These are phyloP conservation scores for Tolypocladium amazonense DNA, from an alignment of 2,329 filamentous ascomycete genomes.

Conservation along the genomic window DNA sequence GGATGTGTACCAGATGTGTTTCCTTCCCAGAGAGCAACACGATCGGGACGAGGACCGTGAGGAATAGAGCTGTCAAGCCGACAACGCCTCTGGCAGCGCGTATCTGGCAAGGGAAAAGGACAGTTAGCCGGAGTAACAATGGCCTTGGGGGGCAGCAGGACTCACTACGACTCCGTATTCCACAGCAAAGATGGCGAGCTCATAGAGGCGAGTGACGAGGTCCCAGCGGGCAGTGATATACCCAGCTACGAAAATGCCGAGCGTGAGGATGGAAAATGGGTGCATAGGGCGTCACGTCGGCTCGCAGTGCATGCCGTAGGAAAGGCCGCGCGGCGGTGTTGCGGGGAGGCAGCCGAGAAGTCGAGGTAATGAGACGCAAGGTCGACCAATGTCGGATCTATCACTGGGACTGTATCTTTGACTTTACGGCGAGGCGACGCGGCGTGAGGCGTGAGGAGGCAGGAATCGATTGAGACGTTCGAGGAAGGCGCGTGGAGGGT, in stretches of 20 bases:
- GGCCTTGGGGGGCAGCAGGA: slow-evolving; percentile 7
- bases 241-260: slow-evolving; percentile 97
- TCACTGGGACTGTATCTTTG: background rate
- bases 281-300: slow-evolving; percentile 62
- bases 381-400: background rate
- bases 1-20: slow-evolving; percentile 57
- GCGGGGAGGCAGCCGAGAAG: background rate
- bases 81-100: slow-evolving; percentile 79
- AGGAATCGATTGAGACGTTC: background rate
- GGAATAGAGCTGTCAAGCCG: slow-evolving; percentile 73
- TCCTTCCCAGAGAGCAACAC: slow-evolving; percentile 74
- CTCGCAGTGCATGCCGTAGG: slow-evolving; percentile 32
- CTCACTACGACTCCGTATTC: slow-evolving; percentile 93
- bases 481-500: background rate
- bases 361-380: background rate
- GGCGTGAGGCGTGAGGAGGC: background rate
- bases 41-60: slow-evolving; percentile 73
- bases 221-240: slow-evolving; percentile 99
- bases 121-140: background rate
- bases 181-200: slow-evolving; percentile 95
- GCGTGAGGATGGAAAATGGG: slow-evolving; percentile 90
- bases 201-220: slow-evolving; percentile 91
- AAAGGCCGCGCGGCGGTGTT: background rate
- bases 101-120: slow-evolving; percentile 39
- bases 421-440: background rate